phyloP scores from a whole-genome alignment of 2,329 filamentous ascomycete genomes.

The Periconia macrospinosa region DNA sequence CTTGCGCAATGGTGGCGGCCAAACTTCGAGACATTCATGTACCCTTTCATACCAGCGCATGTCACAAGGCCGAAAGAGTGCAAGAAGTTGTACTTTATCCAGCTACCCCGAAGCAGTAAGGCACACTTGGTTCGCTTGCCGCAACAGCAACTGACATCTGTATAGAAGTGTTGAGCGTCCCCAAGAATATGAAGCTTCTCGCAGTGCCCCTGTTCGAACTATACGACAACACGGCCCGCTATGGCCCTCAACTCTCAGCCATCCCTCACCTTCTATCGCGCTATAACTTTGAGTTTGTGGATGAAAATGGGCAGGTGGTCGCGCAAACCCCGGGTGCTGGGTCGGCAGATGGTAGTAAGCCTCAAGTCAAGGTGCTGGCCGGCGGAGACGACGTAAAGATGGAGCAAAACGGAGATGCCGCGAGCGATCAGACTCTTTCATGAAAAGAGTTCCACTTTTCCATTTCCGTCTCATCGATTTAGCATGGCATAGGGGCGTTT shows the following conservation, averaged over 20 bases:
- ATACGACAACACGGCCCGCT: conserved; percentile 94
- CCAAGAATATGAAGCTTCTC: conserved; percentile 99
- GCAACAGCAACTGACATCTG: conserved; percentile 11
- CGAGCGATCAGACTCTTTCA: conserved; percentile 38
- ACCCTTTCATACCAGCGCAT: conserved; percentile 94
- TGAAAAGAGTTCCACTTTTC: conserved; percentile 12
- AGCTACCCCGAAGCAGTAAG: conserved; percentile 86
- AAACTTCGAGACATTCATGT: conserved; percentile 99
- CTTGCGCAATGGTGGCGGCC: conserved; percentile 98
- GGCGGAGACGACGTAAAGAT: conserved; percentile 42
- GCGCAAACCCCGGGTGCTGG: conserved; percentile 81
- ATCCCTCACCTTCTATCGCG: conserved; percentile 93
- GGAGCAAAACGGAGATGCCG: conserved; percentile 41
- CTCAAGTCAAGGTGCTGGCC: conserved; percentile 40
- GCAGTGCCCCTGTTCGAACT: conserved; percentile 96
- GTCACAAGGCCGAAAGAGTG: conserved; percentile 97
- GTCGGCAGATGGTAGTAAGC: conserved; percentile 43
- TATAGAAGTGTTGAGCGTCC: conserved; percentile 88
- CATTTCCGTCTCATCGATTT: not conserved
- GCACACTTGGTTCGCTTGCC: conserved; percentile 28
- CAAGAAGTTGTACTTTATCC: conserved; percentile 98
- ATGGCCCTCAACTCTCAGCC: conserved; percentile 92
- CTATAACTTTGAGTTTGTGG: conserved; percentile 97
- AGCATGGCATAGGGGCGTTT: not conserved
- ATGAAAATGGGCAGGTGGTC: conserved; percentile 86